Evolutionary conservation across 2,329 filamentous ascomycete genomes (phyloP), one percentile per base, ranked within the genome.

Genomic region (Scorias spongiosa): DNA sequence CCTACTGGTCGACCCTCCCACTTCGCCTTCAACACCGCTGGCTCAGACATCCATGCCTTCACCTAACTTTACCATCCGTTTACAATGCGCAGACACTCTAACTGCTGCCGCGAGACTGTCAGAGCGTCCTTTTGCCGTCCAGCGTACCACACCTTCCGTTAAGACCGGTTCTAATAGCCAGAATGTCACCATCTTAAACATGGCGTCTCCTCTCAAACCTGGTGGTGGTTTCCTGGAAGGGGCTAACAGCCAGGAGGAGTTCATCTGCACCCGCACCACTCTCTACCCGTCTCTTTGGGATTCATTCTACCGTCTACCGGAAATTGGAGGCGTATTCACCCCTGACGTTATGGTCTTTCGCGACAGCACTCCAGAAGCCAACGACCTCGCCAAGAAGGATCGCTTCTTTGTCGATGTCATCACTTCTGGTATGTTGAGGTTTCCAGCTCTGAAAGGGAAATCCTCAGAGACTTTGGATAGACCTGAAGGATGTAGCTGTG

Each of bases 141-240:
- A 50, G 38, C 50, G 51, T 41, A 51, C 45, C 11, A 45, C 45
- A 10, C 46, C 47, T 10, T 40, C 29, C 48, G 38, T 40, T 11
- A 40, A 18, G 17, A 15, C 14, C 14, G 51, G 45, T 32, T 56
- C 59, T 30, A 40, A 56, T 10, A 50, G 44, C 11, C 50, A 54
- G n/a, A 69, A 69, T 32, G 65, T 75, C 1, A 73, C 67, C 3
- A 63, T 81, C 18, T 63, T 81, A 2, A 80, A 78, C 56, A 80
- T 80, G 75, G 76, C 75, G 0, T 80, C 76, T 0, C 74, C 75
- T 0, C 65, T 78, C 0, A 68, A 68, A 0, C 73, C 77, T 0
- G 78, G 78, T 10, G 77, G 76, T 7, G 78, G 77, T 0, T 70
- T 80, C 28, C 57, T 80, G 0, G 68, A 68, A 11, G 78, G 78